Evolutionary conservation across 2,329 filamentous ascomycete species (phyloP), one percentile per base, ranked within the genome.

Genomic region (Colletotrichum endophyticum): DNA sequence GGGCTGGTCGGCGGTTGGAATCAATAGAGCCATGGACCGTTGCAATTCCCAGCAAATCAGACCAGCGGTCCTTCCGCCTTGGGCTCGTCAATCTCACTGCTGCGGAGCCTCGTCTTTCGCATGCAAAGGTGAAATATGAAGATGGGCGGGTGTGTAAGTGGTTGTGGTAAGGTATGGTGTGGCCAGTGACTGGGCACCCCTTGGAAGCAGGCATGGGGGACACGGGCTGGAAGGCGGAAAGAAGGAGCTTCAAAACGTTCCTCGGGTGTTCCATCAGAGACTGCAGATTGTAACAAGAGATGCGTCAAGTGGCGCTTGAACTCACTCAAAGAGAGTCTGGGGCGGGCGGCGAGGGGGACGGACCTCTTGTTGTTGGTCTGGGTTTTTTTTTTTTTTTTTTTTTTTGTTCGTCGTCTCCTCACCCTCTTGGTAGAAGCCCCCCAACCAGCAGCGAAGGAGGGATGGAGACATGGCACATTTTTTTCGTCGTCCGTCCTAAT

Each of bases 251-350:
- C 69, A 74, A 77, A 75, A 77, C 70, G 75, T 83, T 84, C 80
- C 78, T 80, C 80, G 79, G 79, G 73, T 81, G 80, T 83, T 83
- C 81, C 80, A 84, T 79, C 78, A 66, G 68, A 76, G 75, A 57
- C 62, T 32, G 69, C 66, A 76, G 74, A 70, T 75, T 83, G 84
- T 83, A 83, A 84, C 83, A 84, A 82, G 81, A 81, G 81, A 70
- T 85, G 84, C 83, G 78, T 84, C 84, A 84, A 82, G 81, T 83
- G 79, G 81, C 81, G 81, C 82, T 81, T 82, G 79, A 80, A 80
- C 79, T 79, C 77, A 70, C 72, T 78, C 28, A 78, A 61, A 62
- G 13, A 66, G 49, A 57, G 66, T 64, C 73, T 68, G 63, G 63
- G 67, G 72, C 49, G 64, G 70, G 57, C 39, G 70, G 70, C 70